Evolutionary conservation across 2,329 filamentous ascomycete genomes (phyloP).

Genomic region (Pseudomassariella vexata): DNA sequence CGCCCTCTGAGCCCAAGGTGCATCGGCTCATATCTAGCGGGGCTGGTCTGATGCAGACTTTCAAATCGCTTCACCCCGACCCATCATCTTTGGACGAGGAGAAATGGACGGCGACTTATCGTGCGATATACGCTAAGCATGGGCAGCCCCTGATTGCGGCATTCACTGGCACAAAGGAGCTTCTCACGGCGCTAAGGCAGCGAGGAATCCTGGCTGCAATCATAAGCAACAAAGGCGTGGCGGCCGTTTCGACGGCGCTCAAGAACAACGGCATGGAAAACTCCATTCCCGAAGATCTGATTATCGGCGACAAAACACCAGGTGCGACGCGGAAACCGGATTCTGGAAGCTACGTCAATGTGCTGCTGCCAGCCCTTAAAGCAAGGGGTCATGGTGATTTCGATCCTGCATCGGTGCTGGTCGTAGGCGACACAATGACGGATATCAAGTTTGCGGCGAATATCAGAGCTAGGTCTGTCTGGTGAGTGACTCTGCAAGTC

Average conservation of each 20-base stretch:
- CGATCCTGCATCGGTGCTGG: constrained; percentile 5
- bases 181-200: constrained; percentile 5
- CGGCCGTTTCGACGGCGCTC: constrained; percentile 3
- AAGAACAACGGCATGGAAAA: constrained; percentile 6
- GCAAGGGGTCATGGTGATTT: not conserved
- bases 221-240: constrained; percentile 10
- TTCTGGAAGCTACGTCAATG: constrained; percentile 6
- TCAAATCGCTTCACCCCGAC: constrained; percentile 7
- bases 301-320: constrained; percentile 11
- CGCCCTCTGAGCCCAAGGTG: constrained; percentile 6
- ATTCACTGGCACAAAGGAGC: constrained; percentile 7
- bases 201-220: constrained; percentile 8
- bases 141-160: constrained; percentile 7
- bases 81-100: not conserved
- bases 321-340: constrained; percentile 11
- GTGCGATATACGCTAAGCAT: constrained; percentile 7
- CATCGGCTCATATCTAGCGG: constrained; percentile 9
- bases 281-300: constrained; percentile 5
- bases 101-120: constrained; percentile 7
- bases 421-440: constrained; percentile 11
- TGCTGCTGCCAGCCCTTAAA: constrained; percentile 9
- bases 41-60: constrained; percentile 9
- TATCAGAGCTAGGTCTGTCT: constrained; percentile 9
- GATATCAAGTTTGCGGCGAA: constrained; percentile 11
- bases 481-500: too few relatives aligned